Percentiles rank a stretch among this genome's conserved stretches.
Conservation (phyloP, 2,329 filamentous ascomycete genomes). For the Exophiala phaeomuriformis region DNA sequence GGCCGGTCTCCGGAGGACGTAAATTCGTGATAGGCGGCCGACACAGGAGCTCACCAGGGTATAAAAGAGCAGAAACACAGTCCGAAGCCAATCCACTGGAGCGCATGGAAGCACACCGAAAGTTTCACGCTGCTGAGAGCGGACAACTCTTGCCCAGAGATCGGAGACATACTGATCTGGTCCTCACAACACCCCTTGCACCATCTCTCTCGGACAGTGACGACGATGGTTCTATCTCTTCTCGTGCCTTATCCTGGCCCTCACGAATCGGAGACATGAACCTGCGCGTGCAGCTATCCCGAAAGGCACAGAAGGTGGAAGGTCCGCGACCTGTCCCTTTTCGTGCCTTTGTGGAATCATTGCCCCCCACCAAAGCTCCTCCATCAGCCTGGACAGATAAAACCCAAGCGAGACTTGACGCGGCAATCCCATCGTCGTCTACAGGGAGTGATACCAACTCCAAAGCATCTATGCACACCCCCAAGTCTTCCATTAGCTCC, state of each 20-base stretch:
- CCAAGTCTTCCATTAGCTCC: conserved; percentile 19
- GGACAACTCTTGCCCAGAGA: conserved; percentile 20
- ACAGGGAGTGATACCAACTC: conserved; percentile 14
- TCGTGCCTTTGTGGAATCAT: conserved; percentile 23
- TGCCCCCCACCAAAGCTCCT: conserved; percentile 14
- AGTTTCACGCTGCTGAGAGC: conserved; percentile 26
- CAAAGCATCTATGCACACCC: conserved; percentile 16
- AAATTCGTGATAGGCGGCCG: conserved; percentile 18
- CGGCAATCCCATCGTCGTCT: conserved; percentile 13
- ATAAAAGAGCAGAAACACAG: conserved; percentile 4
- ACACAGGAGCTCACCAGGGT: conserved; percentile 1
- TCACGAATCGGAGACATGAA: conserved; percentile 13
- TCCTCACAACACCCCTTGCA: conserved; percentile 10
- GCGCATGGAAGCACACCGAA: conserved; percentile 25
- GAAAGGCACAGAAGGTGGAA: conserved; percentile 17
- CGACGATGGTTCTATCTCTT: conserved; percentile 9
- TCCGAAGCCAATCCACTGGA: conserved; percentile 21
- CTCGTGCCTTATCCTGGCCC: conserved; percentile 22
- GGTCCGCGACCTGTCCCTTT: conserved; percentile 20
- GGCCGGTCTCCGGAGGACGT: conserved; percentile 8
- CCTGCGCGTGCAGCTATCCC: conserved; percentile 16
- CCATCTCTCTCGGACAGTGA: conserved; percentile 18
- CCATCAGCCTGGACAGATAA: conserved; percentile 25
- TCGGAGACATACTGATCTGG: conserved; percentile 12
- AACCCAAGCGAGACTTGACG: conserved; percentile 22